These are phyloP conservation scores for Blastomyces emzantsi DNA, from an alignment of 2,329 filamentous ascomycete species.

Conservation along the genomic window DNA sequence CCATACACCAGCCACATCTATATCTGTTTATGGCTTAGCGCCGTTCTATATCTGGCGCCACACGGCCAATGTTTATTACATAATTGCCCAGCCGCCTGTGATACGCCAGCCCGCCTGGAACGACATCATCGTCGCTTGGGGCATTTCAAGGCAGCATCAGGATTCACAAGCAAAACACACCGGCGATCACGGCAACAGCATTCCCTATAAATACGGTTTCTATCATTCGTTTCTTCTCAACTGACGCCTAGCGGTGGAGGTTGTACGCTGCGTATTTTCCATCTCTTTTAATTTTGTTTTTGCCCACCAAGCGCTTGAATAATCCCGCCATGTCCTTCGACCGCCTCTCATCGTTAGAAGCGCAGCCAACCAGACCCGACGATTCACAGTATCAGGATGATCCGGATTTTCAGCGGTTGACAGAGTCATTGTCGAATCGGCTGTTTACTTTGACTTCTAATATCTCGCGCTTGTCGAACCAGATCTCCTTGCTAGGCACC, in stretches of 20 bases:
- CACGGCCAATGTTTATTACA: not conserved
- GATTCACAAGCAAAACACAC: not conserved
- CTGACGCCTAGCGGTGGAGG: not conserved
- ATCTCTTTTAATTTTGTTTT: not conserved
- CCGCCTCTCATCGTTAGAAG: constrained; percentile 73
- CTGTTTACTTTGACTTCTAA: constrained; percentile 83
- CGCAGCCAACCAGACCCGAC: constrained; percentile 62
- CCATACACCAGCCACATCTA: constrained; percentile 23
- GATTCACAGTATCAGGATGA: constrained; percentile 78
- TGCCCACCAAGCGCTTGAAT: not conserved
- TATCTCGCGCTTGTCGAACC: constrained; percentile 73
- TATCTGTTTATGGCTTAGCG: not conserved
- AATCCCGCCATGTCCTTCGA: constrained; percentile 71
- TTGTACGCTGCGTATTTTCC: not conserved
- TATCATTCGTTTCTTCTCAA: not conserved
- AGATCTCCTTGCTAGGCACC: constrained; percentile 78
- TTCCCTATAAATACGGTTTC: not conserved
- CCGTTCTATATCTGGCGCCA: not conserved
- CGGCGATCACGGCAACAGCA: not conserved
- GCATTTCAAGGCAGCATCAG: not conserved
- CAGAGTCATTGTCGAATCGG: constrained; percentile 74
- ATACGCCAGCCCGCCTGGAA: no score
- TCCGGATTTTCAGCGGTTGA: constrained; percentile 78
- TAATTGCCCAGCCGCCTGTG: not conserved
- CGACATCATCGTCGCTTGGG: not conserved